Base-by-base conservation (phyloP, 139 green algal species). In the Dunaliella primolecta region DNA sequence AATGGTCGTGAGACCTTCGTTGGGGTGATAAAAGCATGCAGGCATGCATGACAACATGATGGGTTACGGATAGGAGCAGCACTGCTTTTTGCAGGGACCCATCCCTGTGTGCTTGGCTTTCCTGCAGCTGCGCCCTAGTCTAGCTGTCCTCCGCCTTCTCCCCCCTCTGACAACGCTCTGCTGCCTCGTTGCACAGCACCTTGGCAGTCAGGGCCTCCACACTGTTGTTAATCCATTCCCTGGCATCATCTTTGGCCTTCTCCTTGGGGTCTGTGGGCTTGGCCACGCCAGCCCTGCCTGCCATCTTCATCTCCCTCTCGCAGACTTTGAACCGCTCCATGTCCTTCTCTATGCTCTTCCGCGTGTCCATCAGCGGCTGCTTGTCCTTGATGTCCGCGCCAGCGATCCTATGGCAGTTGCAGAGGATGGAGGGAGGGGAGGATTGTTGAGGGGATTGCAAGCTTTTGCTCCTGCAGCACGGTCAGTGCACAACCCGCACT, bases 321-420 rank as follows among this genome's bases (percentile, higher is more conserved):
- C 93, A 89, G 0, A 95, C 91, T 85, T 99, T 99, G 89, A 99
- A 99, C 2, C 93, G 85, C 88, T 99, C 97, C 97, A 99, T 99
- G 83, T 98, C 92, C 70, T 93, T 90, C 88, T 99, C 97, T 37
- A 99, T 98, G 27, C 91, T 86, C 77, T 96, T 97, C 30, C 97
- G 87, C 0, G 95, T 93, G 33, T 98, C 94, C 55, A 94, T 87
- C 38, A 96, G 85, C 25, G 88, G 88, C 80, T 92, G 92, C 85
- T 99, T 99, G 95, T 99, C 97, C 88, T 99, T 99, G 84, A 99
- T 97, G 36, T 99, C 97, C 36, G 89, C 95, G 33, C 87, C 90
- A 36, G 92, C 85, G 64, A 96, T 94, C 94, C 94, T 96, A 91
- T 37, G 71, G 71, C 15, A n/a, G 71, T 2, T 86, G 2, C 31